Conservation (phyloP, 176 grass and related monocot genomes). For the Musa beccarii region DNA sequence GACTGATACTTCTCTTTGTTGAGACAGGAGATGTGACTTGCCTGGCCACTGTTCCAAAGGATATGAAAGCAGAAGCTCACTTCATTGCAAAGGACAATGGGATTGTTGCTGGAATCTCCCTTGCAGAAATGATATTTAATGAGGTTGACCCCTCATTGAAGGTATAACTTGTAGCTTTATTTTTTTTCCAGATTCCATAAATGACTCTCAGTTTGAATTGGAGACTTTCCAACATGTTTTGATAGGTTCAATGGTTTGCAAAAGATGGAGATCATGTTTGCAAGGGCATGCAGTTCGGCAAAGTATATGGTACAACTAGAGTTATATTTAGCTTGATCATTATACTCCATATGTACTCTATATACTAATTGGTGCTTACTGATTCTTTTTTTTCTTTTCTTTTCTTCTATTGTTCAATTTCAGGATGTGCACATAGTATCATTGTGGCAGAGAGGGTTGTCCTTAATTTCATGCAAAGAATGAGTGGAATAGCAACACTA, state of each 20-base stretch:
- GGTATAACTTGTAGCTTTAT: conserved; percentile 19
- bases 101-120: conserved; percentile 66
- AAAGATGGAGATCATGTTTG: conserved; percentile 56
- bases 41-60: conserved; percentile 75
- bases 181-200: background rate
- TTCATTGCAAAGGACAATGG: conserved; percentile 91
- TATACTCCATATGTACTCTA: background rate
- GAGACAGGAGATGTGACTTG: conserved; percentile 77
- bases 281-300: conserved; percentile 88
- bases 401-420: conserved; percentile 13
- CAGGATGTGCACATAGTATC: conserved; percentile 76
- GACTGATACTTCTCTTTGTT: conserved; percentile 1
- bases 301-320: conserved; percentile 60
- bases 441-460: conserved; percentile 89
- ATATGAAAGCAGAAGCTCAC: conserved; percentile 75
- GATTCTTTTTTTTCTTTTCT: background rate
- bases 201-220: background rate
- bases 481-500: conserved; percentile 93
- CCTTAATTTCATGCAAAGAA: conserved; percentile 99
- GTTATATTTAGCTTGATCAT: background rate
- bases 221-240: background rate
- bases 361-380: background rate
- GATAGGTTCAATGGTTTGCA: conserved; percentile 76
- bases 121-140: conserved; percentile 93
- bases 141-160: conserved; percentile 75